Base-by-base conservation (phyloP, 2,329 filamentous ascomycete species). In the Lasiodiplodia hormozganensis region DNA sequence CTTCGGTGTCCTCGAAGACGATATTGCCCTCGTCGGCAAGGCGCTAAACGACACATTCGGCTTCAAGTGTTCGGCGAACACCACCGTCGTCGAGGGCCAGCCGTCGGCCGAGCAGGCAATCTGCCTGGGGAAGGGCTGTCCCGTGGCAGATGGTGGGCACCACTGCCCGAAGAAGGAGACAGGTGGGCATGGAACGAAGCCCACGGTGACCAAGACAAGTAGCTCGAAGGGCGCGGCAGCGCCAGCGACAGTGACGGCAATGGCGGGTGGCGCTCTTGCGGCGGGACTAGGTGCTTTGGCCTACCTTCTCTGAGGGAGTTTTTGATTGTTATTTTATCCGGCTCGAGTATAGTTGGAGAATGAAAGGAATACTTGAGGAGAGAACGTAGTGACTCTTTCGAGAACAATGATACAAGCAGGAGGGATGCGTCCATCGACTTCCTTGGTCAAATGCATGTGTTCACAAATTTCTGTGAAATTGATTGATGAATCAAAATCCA, bases 1-100 rank as follows among this genome's bases (percentile, higher is more conserved):
- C 1, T 88, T 89, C 71, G 88, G 88, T 51, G 86, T 89, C 52
- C 79, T 84, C n/a, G 72, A 82, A 14, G 81, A 80, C 3, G 88
- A 90, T 73, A 78, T 88, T 58, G 74, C 74, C 23, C 76, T 74
- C 38, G 84, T 89, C 34, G 87, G 80, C 69, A 79, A 70, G 38
- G 81, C 84, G 1, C 83, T 90, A 54, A 82, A 78, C 70, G 74
- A 74, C 25, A 73, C 84, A 60, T 90, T 90, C 76, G 84, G 81
- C 68, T 80, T 83, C 74, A 80, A 81, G 64, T 90, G 88, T 77
- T 75, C 79, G 2, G 81, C 86, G 0, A 73, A 82, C 21, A 78
- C 80, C 0, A 79, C 80, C 2, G 81, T 85, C 62, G 81, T 87
- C 66, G 77, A 82, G 23, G 73, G 78, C 6, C 81, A 85, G 68